Base-by-base conservation (phyloP, 768 basidiomycete genomes). In the Inosperma sp. region DNA sequence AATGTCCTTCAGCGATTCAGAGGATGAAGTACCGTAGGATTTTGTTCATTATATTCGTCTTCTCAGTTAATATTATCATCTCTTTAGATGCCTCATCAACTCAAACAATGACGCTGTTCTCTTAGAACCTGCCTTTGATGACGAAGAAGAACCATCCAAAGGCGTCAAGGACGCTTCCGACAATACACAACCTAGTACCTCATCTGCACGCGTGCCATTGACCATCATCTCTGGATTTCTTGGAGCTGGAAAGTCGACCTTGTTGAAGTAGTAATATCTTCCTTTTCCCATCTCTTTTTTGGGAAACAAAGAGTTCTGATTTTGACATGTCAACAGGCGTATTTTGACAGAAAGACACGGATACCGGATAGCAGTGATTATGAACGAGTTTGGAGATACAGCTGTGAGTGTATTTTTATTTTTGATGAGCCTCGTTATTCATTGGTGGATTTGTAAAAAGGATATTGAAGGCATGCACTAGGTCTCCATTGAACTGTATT, bases 371-470 rank as follows among this genome's bases (percentile, higher is more conserved):
- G 95, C 95, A 4, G 95, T 99, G 17, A 96, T 95, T 56, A 93
- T 96, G 91, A 96, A 95, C 62, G 93, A 94, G 68, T 98, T 98
- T 64, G 95, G 93, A 7, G 93, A 96, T 64, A 93, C 93, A 16
- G 90, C 91, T 59, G 88, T 90, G 60, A 62, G 83, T 72, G n/a
- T 27, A 16, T 13, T 37, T n/a, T 10, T 23, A 8, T 40, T 19
- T 21, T 14, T 22, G 25, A 17, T 47, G 39, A 29, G 17, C 34
- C 55, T 19, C 51, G 43, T n/a, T 39, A 19, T 30, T 33, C 36
- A 33, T 34, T 42, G 30, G 48, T 30, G n/a, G 26, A 26, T 14
- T n/a, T 7, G 12, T 33, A 5, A n/a, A 42, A 36, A 90, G 88
- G 95, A 93, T 62, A 96, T 97, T 49, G 94, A 97, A 82, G 83